Evolutionary conservation across 2,329 filamentous ascomycete genomes (phyloP), one percentile per base, ranked within the genome.

Genomic region (Mollisia scopiformis): DNA sequence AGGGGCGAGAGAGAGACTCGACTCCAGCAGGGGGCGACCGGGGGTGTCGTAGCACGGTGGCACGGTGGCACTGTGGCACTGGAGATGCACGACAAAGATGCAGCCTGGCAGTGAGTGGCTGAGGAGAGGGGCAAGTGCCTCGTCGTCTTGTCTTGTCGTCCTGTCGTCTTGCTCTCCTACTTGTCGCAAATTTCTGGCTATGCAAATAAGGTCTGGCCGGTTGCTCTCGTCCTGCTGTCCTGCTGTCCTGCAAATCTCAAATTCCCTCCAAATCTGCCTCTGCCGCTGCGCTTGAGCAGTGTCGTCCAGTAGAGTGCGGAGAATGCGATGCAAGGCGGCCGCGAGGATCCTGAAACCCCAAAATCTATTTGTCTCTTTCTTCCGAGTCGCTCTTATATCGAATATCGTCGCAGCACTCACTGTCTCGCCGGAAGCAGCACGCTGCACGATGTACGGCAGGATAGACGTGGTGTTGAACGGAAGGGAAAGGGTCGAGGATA

Each of bases 291-390:
- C 19, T 31, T 28, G 8, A 31, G 19, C 10, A 16, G n/a, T 47
- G 23, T 28, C 21, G 39, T 46, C 54, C 54, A 60, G 62, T 63
- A 35, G 54, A 60, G 21, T 19, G 27, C 54, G 27, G 52, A n/a
- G n/a, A n/a, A n/a, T n/a, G n/a, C n/a, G n/a, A 59, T 56, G 62
- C 64, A 62, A 59, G 64, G 62, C 53, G 46, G 53, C 46, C 52
- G 35, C 50, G 49, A 57, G 46, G 54, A 58, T 61, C 23, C 49
- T 66, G 62, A 66, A 66, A 64, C 64, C 25, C n/a, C 23, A 30
- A 11, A 52, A 59, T 43, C 27, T 58, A 39, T 37, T n/a, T 46
- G 28, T 27, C 39, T 21, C 19, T 41, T 33, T 28, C 50, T 46
- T 55, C 53, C n/a, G 46, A 43, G 43, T 28, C 16, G 23, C 23